Evolutionary conservation across 495 filamentous ascomycete species (phyloP).

Genomic region (Elasticomyces elasticus): DNA sequence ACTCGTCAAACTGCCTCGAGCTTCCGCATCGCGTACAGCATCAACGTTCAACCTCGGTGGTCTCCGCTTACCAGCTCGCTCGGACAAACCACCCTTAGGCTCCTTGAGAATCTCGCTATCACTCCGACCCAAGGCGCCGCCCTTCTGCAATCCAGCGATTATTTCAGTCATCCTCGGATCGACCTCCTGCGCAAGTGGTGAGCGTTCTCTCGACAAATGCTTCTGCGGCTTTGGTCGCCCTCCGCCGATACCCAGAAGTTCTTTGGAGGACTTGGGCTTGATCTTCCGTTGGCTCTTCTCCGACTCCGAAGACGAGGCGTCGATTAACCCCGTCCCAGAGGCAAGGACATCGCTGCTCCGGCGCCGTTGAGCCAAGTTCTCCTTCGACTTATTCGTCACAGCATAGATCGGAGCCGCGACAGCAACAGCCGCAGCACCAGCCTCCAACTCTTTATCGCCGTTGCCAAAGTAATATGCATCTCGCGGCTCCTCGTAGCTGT

Average conservation of each 20-base stretch:
- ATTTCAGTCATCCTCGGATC: constrained; percentile 26
- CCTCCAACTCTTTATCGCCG: constrained; percentile 9
- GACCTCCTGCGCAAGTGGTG: constrained; percentile 14
- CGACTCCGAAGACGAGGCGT: constrained; percentile 27
- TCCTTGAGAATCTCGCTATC: constrained; percentile 16
- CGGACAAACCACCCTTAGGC: constrained; percentile 24
- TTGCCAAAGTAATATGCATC: not conserved
- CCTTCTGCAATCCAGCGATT: constrained; percentile 29
- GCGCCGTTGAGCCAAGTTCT: not conserved
- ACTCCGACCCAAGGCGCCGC: constrained; percentile 26
- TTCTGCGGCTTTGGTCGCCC: not conserved
- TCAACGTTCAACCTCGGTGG: constrained; percentile 71
- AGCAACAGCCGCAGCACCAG: constrained; percentile 1
- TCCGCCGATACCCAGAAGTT: not conserved
- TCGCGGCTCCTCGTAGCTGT: not conserved
- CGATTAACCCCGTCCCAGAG: constrained; percentile 27
- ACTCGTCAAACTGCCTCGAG: constrained; percentile 79
- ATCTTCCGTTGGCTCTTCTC: constrained; percentile 15
- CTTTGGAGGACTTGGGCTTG: constrained; percentile 15
- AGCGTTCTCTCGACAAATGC: constrained; percentile 2
- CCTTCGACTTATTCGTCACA: not conserved
- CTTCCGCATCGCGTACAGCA: constrained; percentile 66
- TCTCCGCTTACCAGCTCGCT: constrained; percentile 41
- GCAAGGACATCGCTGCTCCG: constrained; percentile 5
- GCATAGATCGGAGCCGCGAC: not conserved